A percentile compares a stretch with the other conserved stretches of the same genome.
phyloP scores from a whole-genome alignment of 495 filamentous ascomycete genomes.

The Aspergillus carlsbadensis region DNA sequence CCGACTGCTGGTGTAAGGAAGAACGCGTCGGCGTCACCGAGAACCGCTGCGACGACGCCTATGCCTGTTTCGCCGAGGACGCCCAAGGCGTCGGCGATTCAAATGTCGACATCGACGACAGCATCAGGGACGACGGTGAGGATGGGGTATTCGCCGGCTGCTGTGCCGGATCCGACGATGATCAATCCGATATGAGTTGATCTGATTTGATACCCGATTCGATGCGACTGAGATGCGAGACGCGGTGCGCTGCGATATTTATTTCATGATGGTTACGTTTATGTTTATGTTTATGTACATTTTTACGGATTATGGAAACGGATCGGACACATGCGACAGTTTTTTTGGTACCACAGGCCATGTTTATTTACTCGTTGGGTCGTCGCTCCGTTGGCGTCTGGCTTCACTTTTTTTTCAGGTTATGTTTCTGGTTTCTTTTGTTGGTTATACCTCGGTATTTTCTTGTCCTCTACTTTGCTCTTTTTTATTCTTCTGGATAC shows the following conservation, averaged over 20 bases:
- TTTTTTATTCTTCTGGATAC: no score
- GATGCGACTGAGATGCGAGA: no score
- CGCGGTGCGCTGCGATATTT: no score
- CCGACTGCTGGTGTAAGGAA: constrained; percentile 14
- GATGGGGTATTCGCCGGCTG: constrained; percentile 21
- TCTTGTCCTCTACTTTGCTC: background rate
- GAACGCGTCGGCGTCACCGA: constrained; percentile 1
- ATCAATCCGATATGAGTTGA: no score
- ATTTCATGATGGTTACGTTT: no score
- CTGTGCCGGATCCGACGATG: constrained; percentile 38
- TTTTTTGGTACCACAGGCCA: constrained; percentile 9
- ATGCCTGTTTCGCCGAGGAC: constrained; percentile 19
- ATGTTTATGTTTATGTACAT: constrained; percentile 3
- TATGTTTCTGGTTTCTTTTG: background rate
- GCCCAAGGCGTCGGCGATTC: no score
- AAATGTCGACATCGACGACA: no score
- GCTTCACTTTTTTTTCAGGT: background rate
- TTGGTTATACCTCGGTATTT: no score
- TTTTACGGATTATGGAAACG: background rate
- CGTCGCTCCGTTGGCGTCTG: background rate
- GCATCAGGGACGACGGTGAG: no score
- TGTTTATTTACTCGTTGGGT: background rate
- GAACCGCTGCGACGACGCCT: constrained; percentile 5
- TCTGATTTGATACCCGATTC: constrained; percentile 31
- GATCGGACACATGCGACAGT: constrained; percentile 9